A percentile compares a stretch with the other conserved stretches of the same genome.
These are phyloP conservation scores for Erythrobasidium yunnanense DNA, from an alignment of 768 basidiomycete genomes.

Conservation along the genomic window DNA sequence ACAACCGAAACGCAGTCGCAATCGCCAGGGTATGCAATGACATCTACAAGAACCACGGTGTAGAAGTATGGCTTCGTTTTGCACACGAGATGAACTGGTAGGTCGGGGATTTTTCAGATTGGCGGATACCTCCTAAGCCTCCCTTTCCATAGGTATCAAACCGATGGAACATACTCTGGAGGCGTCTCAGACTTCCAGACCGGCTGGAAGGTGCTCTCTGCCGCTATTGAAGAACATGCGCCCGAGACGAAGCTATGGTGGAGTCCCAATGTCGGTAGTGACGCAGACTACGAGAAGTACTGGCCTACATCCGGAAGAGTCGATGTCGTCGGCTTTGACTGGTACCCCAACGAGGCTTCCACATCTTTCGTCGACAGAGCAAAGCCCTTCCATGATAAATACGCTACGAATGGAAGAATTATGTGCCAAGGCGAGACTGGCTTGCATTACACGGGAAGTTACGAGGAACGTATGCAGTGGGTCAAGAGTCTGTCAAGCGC, in stretches of 20 bases:
- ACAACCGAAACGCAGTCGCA: slow-evolving; percentile 26
- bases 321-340: slow-evolving; percentile 19
- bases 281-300: slow-evolving; percentile 25
- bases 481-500: background rate
- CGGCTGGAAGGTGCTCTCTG: slow-evolving; percentile 13
- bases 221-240: slow-evolving; percentile 18
- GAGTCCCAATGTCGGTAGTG: slow-evolving; percentile 12
- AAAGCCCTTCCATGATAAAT: slow-evolving; percentile 24
- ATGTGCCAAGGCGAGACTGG: slow-evolving; percentile 27
- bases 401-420: background rate
- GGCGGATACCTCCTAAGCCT: too few relatives aligned
- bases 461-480: slow-evolving; percentile 25
- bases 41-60: slow-evolving; percentile 25
- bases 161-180: slow-evolving; percentile 27
- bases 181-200: slow-evolving; percentile 25
- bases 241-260: slow-evolving; percentile 25
- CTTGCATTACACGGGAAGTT: slow-evolving; percentile 18
- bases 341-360: background rate
- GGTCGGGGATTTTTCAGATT: too few relatives aligned
- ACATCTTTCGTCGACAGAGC: background rate
- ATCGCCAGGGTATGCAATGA: slow-evolving; percentile 22
- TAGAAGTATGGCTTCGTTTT: slow-evolving; percentile 29
- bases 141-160: slow-evolving; percentile 16
- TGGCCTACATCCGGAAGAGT: slow-evolving; percentile 10
- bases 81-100: slow-evolving; percentile 22